Evolutionary conservation across 192 early-diverging fungal species (phyloP), one percentile per base, ranked within the genome.

Genomic region (Coemansia sp.): DNA sequence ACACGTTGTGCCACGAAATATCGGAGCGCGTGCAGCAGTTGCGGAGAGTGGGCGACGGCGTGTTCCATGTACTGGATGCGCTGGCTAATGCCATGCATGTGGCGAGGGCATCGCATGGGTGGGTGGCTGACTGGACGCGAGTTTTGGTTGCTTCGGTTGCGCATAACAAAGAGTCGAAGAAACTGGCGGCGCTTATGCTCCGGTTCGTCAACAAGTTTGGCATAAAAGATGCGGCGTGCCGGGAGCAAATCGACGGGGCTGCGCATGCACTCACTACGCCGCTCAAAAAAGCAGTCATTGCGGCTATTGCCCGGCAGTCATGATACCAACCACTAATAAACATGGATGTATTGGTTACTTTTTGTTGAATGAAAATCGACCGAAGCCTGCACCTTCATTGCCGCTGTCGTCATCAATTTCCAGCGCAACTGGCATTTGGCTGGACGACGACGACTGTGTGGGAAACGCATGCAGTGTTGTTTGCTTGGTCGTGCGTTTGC

Each of bases 171-270:
- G 64, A 55, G 0, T 79, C 76, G 0, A 79, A 68, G 23, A 79
- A 74, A 24, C 68, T 79, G 5, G 57, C 64, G 25, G 68, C 70
- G 0, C 42, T 73, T 17, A 66, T 79, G 60, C 61, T 79, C 3
- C 71, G 67, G 17, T 67, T 73, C 49, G 68, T 74, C 21, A 79
- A 79, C 58, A 73, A 65, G 34, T 74, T 79, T 34, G 76, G 76
- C 23, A 34, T 34, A 9, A 52, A 73, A 25, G 63, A 57, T 8
- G 25, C 25, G 0, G 14, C 20, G 3, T 67, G 67, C 4, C 58
- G 73, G 38, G 67, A 70, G 4, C 60, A 53, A 12, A 47, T 74
- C 15, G 61, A 64, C 10, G 42, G 37, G n/a, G 61, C 65, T 21
- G 76, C 71, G 3, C 58, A 34, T 17, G 21, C 63, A 5, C 64